These are phyloP conservation scores for Cladophialophora carrionii DNA, from an alignment of 2,329 filamentous ascomycete species.

Conservation along the genomic window DNA sequence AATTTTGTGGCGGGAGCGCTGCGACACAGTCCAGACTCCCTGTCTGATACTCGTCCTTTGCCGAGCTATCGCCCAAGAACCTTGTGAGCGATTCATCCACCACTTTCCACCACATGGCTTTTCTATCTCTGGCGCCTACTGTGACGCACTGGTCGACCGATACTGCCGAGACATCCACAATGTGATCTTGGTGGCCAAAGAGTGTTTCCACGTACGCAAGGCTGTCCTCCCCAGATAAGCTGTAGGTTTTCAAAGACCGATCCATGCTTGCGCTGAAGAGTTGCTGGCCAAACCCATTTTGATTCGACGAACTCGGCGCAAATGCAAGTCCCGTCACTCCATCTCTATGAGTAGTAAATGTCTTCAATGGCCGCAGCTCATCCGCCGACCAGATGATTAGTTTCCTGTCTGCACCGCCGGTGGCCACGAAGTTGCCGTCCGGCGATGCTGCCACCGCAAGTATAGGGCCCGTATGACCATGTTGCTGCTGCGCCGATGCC, in stretches of 20 bases:
- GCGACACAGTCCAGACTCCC: conserved; percentile 91
- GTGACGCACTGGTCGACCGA: conserved; percentile 86
- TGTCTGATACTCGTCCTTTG: conserved; percentile 61
- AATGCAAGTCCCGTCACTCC: conserved; percentile 84
- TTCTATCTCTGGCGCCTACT: conserved; percentile 87
- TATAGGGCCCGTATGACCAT: conserved; percentile 79
- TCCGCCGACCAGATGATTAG: conserved; percentile 87
- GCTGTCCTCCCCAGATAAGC: conserved; percentile 68
- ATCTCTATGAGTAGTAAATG: conserved; percentile 91
- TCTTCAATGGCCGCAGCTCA: conserved; percentile 74
- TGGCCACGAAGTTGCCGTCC: conserved; percentile 88
- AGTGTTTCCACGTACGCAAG: conserved; percentile 93
- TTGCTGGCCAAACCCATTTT: conserved; percentile 67
- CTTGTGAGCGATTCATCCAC: conserved; percentile 93
- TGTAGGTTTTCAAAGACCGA: conserved; percentile 94
- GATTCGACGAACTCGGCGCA: conserved; percentile 68
- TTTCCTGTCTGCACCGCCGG: conserved; percentile 80
- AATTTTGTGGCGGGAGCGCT: conserved; percentile 86
- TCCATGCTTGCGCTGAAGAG: conserved; percentile 90
- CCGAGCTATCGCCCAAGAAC: conserved; percentile 74
- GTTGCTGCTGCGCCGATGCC: conserved; percentile 51
- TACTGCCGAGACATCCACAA: conserved; percentile 80
- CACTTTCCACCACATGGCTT: conserved; percentile 93
- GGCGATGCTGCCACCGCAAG: conserved; percentile 82
- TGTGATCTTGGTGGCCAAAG: conserved; percentile 92